Conservation (phyloP, 352 stramenopile genomes). For the Phytophthora boehmeriae region DNA sequence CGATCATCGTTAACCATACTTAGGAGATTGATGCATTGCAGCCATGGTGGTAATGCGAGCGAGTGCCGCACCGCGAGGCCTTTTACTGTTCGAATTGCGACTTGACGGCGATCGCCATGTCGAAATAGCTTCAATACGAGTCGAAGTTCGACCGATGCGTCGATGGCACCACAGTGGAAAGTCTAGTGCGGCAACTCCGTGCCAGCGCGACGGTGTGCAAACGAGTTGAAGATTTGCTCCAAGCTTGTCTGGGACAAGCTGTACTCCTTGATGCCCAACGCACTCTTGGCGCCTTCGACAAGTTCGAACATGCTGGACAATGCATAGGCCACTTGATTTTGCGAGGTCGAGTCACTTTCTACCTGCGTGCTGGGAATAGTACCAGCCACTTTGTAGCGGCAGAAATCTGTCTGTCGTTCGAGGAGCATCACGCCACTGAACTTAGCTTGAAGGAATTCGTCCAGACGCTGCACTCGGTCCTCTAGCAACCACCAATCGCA, state of each 20-base stretch:
- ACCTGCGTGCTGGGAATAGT: not conserved
- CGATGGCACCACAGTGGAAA: not conserved
- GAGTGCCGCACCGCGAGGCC: too few relatives aligned
- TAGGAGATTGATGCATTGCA: too few relatives aligned
- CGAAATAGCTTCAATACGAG: constrained; percentile 1
- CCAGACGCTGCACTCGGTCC: constrained; percentile 46
- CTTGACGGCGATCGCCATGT: too few relatives aligned
- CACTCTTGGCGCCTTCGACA: constrained; percentile 61
- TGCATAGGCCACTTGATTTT: constrained; percentile 12
- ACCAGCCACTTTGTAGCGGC: constrained; percentile 55
- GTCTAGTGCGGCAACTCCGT: not conserved
- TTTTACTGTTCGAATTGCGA: too few relatives aligned
- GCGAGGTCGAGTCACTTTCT: not conserved
- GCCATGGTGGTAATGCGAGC: too few relatives aligned
- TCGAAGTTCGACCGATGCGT: too few relatives aligned
- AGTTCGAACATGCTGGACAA: constrained; percentile 77
- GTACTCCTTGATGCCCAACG: constrained; percentile 83
- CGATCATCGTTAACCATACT: too few relatives aligned
- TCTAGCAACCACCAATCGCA: constrained; percentile 74
- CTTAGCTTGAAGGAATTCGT: constrained; percentile 38
- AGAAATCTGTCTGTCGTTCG: constrained; percentile 71
- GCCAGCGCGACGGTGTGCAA: constrained; percentile 53
- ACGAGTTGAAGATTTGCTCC: constrained; percentile 94
- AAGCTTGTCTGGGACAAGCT: constrained; percentile 88
- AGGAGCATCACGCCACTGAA: constrained; percentile 49